phyloP scores from a whole-genome alignment of 129 eudicot genomes.

The Saposhnikovia divaricata region DNA sequence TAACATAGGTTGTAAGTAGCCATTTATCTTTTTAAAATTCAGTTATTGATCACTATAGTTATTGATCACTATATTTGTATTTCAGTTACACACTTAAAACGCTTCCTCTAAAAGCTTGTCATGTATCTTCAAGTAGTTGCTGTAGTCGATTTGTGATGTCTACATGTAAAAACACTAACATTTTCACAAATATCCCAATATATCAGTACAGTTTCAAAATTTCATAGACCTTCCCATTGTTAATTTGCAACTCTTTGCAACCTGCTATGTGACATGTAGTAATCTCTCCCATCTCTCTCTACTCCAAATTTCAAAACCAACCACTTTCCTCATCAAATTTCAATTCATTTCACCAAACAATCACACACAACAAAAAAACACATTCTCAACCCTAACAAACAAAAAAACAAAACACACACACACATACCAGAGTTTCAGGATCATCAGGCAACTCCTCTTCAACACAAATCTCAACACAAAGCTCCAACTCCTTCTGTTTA shows the following conservation, averaged over 20 bases:
- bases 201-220: background rate
- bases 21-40: too few species aligned
- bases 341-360: background rate
- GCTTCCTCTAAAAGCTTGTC: background rate
- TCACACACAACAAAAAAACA: background rate
- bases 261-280: too few species aligned
- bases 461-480: slow-evolving; percentile 62
- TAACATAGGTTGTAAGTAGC: too few species aligned
- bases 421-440: slow-evolving; percentile 62
- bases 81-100: background rate
- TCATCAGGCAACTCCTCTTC: slow-evolving; percentile 82
- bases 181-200: background rate
- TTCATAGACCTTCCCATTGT: too few species aligned
- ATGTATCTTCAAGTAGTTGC: background rate
- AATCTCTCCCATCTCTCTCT: too few species aligned
- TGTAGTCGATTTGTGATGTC: background rate
- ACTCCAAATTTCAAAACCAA: background rate
- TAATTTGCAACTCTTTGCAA: too few species aligned
- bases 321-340: background rate
- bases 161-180: background rate
- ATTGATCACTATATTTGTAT: too few species aligned
- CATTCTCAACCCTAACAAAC: background rate
- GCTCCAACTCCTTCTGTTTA: slow-evolving; percentile 62
- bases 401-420: background rate
- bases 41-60: background rate